A percentile compares a stretch with the other conserved stretches of the same genome.
These are phyloP conservation scores for Trypanosoma cruzi DNA, from an alignment of 208 protist genomes.

Conservation along the genomic window DNA sequence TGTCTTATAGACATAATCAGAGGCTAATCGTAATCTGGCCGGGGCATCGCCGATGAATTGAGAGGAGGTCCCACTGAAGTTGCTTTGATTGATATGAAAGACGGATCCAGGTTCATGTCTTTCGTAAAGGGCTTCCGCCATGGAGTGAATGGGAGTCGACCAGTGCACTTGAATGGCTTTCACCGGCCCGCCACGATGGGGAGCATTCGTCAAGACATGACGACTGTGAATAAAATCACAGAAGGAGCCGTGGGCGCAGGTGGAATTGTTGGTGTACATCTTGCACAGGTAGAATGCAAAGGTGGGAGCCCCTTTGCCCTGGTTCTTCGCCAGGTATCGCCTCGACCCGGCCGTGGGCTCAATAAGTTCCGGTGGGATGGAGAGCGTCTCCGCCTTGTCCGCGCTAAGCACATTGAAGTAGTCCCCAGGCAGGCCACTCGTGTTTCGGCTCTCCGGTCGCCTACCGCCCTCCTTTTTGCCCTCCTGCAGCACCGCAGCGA, in stretches of 20 bases:
- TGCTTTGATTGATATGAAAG: constrained; percentile 45
- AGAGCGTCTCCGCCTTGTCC: constrained; percentile 61
- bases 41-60: neutral
- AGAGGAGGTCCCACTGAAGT: constrained; percentile 14
- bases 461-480: neutral
- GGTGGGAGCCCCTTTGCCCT: constrained; percentile 33
- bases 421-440: constrained; percentile 31
- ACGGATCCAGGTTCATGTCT: constrained; percentile 40
- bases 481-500: neutral
- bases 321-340: constrained; percentile 51
- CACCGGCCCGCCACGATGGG: constrained; percentile 26
- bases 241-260: constrained; percentile 44
- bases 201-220: constrained; percentile 25
- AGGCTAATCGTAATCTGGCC: constrained; percentile 17
- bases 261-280: constrained; percentile 37
- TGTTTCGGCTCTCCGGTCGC: constrained; percentile 21
- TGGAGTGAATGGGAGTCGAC: constrained; percentile 35
- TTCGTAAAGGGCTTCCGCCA: constrained; percentile 42
- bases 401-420: constrained; percentile 70
- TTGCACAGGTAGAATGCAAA: constrained; percentile 74
- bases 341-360: constrained; percentile 46
- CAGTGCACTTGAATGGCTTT: constrained; percentile 55
- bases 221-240: constrained; percentile 79
- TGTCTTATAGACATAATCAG: constrained; percentile 55
- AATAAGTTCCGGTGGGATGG: constrained; percentile 56